Conservation (phyloP, 2,329 filamentous ascomycete species). For the Epichloe hybrida region DNA sequence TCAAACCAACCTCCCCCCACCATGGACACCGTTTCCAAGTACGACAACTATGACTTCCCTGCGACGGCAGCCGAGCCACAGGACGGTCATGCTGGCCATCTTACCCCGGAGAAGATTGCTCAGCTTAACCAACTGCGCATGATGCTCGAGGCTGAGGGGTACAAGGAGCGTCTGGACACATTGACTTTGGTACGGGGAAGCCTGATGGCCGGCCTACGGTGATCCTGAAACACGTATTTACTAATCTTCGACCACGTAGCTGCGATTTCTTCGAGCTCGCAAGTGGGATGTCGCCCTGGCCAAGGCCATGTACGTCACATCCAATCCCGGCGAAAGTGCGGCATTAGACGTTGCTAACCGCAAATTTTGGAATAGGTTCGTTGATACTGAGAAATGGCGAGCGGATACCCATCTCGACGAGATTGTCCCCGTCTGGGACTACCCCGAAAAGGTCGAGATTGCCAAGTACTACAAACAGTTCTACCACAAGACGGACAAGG, state of each 20-base stretch:
- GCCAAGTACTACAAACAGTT: constrained; percentile 94
- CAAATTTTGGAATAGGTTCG: constrained; percentile 49
- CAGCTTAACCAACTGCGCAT: constrained; percentile 74
- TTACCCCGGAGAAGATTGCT: constrained; percentile 76
- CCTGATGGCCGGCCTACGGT: not conserved
- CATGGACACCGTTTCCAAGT: constrained; percentile 67
- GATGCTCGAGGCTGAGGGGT: constrained; percentile 73
- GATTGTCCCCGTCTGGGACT: constrained; percentile 68
- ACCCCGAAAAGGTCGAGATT: constrained; percentile 70
- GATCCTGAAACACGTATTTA: too few species aligned
- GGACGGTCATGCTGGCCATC: constrained; percentile 75
- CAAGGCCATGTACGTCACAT: constrained; percentile 68
- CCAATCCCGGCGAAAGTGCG: not conserved
- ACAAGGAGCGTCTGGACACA: constrained; percentile 77
- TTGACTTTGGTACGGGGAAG: constrained; percentile 60
- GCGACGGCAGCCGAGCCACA: constrained; percentile 56
- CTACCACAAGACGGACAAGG: constrained; percentile 94
- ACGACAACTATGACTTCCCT: constrained; percentile 93
- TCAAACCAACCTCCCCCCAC: constrained; percentile 2
- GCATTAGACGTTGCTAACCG: not conserved
- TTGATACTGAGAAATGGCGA: constrained; percentile 84
- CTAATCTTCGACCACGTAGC: constrained; percentile 26
- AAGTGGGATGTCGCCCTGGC: constrained; percentile 81
- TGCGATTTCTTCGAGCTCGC: constrained; percentile 83
- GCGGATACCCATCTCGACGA: constrained; percentile 75